These are phyloP conservation scores for Pseudodiploospora longispora DNA, from an alignment of 2,329 filamentous ascomycete species.

Conservation along the genomic window DNA sequence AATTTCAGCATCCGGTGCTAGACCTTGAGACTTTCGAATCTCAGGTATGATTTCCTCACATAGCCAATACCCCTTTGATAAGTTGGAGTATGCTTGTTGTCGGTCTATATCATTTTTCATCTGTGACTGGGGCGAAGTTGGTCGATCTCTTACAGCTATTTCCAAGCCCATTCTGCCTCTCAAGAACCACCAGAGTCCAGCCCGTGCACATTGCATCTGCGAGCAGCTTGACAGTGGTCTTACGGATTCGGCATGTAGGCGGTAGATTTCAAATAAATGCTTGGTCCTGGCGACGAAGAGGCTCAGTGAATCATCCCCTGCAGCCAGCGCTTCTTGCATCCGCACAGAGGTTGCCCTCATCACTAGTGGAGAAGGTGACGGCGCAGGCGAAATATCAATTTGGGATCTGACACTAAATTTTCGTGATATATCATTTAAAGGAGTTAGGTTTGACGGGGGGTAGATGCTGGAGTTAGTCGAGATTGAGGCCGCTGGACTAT, in stretches of 20 bases:
- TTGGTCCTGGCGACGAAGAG: slow-evolving; percentile 64
- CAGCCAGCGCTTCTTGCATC: slow-evolving; percentile 34
- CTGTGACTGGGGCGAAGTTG: slow-evolving; percentile 41
- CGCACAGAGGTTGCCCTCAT: slow-evolving; percentile 28
- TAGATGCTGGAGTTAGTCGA: slow-evolving; percentile 24
- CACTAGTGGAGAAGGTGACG: slow-evolving; percentile 17
- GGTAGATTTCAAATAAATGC: slow-evolving; percentile 69
- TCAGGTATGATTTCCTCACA: slow-evolving; percentile 46
- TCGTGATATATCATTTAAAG: slow-evolving; percentile 5
- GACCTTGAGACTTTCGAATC: slow-evolving; percentile 34
- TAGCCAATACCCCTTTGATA: slow-evolving; percentile 86
- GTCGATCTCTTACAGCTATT: slow-evolving; percentile 56
- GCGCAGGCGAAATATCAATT: slow-evolving; percentile 11
- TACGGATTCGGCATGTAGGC: slow-evolving; percentile 66
- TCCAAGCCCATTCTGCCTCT: slow-evolving; percentile 73
- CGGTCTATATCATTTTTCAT: slow-evolving; percentile 46
- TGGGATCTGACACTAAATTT: slow-evolving; percentile 18
- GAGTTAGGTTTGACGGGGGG: slow-evolving; percentile 12
- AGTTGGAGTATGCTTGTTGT: slow-evolving; percentile 75
- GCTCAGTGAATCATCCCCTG: slow-evolving; percentile 57
- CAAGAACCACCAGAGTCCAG: slow-evolving; percentile 83
- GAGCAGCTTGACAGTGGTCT: slow-evolving; percentile 57
- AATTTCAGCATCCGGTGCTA: slow-evolving; percentile 36
- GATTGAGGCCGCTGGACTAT: slow-evolving; percentile 35
- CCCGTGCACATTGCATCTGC: slow-evolving; percentile 60